These are phyloP conservation scores for Berkeleyomyces basicola DNA, from an alignment of 2,329 filamentous ascomycete genomes.

Conservation along the genomic window DNA sequence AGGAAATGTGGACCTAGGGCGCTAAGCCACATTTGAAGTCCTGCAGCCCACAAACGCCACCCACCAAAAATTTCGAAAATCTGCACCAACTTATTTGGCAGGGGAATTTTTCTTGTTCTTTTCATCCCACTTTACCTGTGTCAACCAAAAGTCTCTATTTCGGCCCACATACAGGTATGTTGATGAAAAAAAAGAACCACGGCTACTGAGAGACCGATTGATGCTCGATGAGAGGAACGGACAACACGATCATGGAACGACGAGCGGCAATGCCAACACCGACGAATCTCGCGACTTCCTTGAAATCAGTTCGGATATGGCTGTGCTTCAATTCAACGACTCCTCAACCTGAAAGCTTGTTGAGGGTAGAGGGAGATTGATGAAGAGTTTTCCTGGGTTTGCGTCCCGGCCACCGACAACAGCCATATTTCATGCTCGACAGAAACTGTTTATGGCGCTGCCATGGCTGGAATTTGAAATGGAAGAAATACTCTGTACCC, in stretches of 20 bases:
- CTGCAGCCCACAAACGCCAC: conserved; percentile 13
- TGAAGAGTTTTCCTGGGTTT: not conserved
- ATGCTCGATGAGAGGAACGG: not conserved
- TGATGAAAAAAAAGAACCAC: not conserved
- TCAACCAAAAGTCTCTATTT: conserved; percentile 13
- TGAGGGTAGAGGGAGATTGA: not conserved
- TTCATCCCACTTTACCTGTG: conserved; percentile 10
- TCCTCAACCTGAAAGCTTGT: not conserved
- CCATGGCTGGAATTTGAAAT: not conserved
- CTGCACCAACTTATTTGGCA: conserved; percentile 9
- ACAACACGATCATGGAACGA: not conserved
- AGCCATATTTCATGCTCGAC: not conserved
- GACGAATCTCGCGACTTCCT: not conserved
- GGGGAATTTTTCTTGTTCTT: conserved; percentile 6
- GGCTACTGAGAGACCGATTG: not conserved
- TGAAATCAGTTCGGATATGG: not conserved
- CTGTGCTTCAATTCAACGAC: no score
- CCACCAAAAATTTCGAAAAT: conserved; percentile 9
- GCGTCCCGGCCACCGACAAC: not conserved
- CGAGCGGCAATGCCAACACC: not conserved
- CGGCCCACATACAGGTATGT: conserved; percentile 13
- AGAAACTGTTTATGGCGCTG: not conserved
- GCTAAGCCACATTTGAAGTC: conserved; percentile 5
- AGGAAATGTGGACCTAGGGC: conserved; percentile 7
- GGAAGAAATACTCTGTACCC: not conserved